Percentiles rank a stretch among this genome's conserved stretches.
Evolutionary conservation across 179 eudicot species (phyloP).

Genomic region (Silene vulgaris): DNA sequence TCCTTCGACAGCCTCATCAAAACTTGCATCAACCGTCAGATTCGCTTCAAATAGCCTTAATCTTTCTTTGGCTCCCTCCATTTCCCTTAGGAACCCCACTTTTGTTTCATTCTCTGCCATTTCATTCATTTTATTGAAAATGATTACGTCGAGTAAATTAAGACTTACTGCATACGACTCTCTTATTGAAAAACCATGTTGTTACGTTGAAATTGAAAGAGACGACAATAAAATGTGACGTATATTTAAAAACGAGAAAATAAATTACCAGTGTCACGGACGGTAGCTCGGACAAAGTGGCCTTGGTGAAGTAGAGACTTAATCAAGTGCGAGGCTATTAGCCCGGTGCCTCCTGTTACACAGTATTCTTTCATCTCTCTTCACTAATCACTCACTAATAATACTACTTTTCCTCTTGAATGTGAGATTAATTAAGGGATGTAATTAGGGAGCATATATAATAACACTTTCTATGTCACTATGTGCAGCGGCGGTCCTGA

Average conservation of each 20-base stretch:
- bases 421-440: no score
- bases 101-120: conserved; percentile 51
- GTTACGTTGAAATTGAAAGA: no score
- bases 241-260: no score
- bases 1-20: conserved; percentile 60
- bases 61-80: conserved; percentile 78
- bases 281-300: conserved; percentile 56
- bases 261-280: conserved; percentile 56
- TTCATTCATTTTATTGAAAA: neutral
- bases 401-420: neutral
- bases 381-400: neutral
- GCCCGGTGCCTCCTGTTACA: conserved; percentile 80
- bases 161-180: no score
- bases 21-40: conserved; percentile 63
- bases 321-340: conserved; percentile 59
- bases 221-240: neutral
- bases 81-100: conserved; percentile 56
- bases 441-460: no score
- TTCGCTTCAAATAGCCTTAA: conserved; percentile 60
- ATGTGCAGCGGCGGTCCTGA: no score
- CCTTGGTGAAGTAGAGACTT: conserved; percentile 57
- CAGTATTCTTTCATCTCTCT: conserved; percentile 50
- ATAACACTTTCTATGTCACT: no score
- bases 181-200: no score
- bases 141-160: no score